Evolutionary conservation across 306 rosid genomes (phyloP), one percentile per base, ranked within the genome.

Genomic region (Acacia crassicarpa): DNA sequence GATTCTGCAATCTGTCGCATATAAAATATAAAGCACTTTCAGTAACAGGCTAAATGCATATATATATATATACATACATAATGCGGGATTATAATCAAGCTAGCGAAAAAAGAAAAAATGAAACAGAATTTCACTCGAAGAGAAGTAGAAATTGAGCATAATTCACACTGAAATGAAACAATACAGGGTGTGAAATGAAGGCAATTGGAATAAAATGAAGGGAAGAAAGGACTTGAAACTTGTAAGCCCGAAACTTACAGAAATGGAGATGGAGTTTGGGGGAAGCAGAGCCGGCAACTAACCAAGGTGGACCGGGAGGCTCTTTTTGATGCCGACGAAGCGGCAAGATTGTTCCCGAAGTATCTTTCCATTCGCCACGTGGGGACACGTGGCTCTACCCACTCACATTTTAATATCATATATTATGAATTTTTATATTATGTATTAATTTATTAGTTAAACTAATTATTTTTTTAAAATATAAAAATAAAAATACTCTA

Each of bases 311-410:
- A 22, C 11, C 16, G 32, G 15, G 13, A 23, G 54, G 66, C 35
- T 59, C 17, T 0, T 61, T n/a, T 6, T 59, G 33, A 23, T 59
- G 66, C 33, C 11, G 16, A 61, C 7, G 54, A 69, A 4, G 35
- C 17, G 4, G 54, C 54, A 12, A 44, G 72, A 73, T 14, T 0
- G n/a, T 33, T 84, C 86, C 67, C 13, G 83, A 84, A 54, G 49
- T 65, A 3, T 30, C 15, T 49, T 35, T 65, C 15, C 25, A 13
- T 1, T 1, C 12, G 74, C 40, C 83, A 72, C 79, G 79, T 80
- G 66, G 44, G n/a, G 48, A 43, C 65, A 69, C 32, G 69, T 72
- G 72, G 65, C 22, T 11, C 53, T 32, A 13, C 43, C 19, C 51
- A 46, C 1, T 5, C 51, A 46, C 51, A 46, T 30, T 30, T 30